Percentiles rank a stretch among this genome's conserved stretches.
These are phyloP conservation scores for Pseudocercospora fuligena DNA, from an alignment of 2,329 filamentous ascomycete genomes.

Conservation along the genomic window DNA sequence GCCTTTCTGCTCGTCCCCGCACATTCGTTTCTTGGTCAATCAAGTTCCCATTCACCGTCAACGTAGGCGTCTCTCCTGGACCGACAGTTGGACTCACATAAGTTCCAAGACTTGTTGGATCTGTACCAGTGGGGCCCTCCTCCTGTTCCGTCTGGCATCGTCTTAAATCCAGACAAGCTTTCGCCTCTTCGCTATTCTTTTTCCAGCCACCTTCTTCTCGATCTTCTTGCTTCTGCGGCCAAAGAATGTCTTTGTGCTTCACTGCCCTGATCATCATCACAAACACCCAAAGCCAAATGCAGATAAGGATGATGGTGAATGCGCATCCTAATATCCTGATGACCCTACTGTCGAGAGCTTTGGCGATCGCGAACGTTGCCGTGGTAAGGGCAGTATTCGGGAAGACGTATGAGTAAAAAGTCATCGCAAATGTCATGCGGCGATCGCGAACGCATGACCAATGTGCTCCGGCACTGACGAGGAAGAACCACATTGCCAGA, in stretches of 20 bases:
- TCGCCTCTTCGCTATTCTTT: conserved; percentile 7
- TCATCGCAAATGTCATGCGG: conserved; percentile 78
- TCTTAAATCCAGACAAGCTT: background rate
- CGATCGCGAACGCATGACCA: conserved; percentile 67
- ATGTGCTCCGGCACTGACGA: conserved; percentile 77
- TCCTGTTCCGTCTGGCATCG: background rate
- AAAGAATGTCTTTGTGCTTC: conserved; percentile 69
- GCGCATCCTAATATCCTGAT: conserved; percentile 71
- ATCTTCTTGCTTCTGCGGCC: conserved; percentile 74
- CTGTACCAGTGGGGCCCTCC: background rate
- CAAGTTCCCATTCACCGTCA: background rate
- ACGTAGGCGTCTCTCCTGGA: background rate
- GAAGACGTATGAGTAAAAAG: conserved; percentile 83
- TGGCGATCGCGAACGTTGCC: conserved; percentile 72
- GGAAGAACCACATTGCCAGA: conserved; percentile 82
- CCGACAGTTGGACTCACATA: background rate
- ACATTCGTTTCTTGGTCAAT: background rate
- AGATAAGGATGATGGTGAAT: conserved; percentile 67
- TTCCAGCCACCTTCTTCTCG: conserved; percentile 64
- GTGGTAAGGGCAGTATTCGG: conserved; percentile 69
- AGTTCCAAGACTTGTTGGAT: background rate
- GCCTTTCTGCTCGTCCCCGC: background rate
- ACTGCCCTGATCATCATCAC: conserved; percentile 73
- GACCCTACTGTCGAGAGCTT: conserved; percentile 52
- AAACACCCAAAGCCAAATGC: conserved; percentile 72